Base-by-base conservation (phyloP, 495 filamentous ascomycete genomes). In the Daldinia concentrica region DNA sequence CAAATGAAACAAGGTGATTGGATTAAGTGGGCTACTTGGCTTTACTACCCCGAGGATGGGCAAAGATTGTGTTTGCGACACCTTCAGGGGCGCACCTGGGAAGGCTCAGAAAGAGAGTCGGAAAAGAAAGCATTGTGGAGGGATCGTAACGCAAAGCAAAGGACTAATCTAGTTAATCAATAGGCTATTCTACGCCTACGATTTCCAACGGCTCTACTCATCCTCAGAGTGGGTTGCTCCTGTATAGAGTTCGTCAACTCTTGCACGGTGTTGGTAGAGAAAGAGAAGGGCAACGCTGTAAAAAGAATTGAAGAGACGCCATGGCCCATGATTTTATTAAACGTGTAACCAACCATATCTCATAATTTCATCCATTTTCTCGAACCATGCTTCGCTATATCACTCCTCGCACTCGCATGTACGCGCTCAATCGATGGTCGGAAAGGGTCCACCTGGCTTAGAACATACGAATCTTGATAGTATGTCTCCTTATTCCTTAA, bases 1-100 rank as follows among this genome's bases (percentile, higher is more conserved):
- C 80, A 85, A 65, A 85, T 85, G 82, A 85, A 85, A 70, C 75
- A 81, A 7, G 81, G 81, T 4, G 32, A 71, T 8, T 85, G 81
- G 81, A 61, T 41, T 15, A 80, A 80, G 68, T 85, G 82, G 82
- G 82, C 82, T 12, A 82, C 79, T 32, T 85, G 82, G 82, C 65
- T 85, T 60, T 84, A 82, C 55, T 84, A 82, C 39, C 82, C 82
- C 0, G 79, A 77, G 19, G 74, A 81, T 22, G 82, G 82, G 15
- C 76, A 63, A 58, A 64, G 58, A 66, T 39, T 81, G 15, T 83
- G 80, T 43, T 48, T 85, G 59, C 69, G 77, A 45, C 82, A 85
- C 65, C 77, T 83, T 3, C 78, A 81, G 62, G 82, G 82, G 1
- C 74, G 82, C 19, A 83, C 77, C 0, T 85, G 79, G 79, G 74